Base-by-base conservation (phyloP, 148 eudicot species). In the Gaultheria prostrata region DNA sequence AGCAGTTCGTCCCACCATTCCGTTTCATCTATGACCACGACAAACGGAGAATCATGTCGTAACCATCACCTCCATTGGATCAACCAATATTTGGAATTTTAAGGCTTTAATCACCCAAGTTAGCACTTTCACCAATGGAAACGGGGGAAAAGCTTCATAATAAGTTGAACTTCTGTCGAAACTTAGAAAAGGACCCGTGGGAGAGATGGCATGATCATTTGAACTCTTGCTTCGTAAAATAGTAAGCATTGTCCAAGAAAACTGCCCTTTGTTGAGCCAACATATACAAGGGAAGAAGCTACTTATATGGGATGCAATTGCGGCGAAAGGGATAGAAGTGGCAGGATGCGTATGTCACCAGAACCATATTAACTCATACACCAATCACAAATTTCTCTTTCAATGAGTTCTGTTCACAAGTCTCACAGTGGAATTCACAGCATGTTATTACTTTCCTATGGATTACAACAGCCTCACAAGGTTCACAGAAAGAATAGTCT, bases 401-500 rank as follows among this genome's bases (percentile, higher is more conserved):
- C 72, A 24, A 63, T n/a, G 43, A 45, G 11, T 30, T 32, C 20
- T 45, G 18, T 10, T 48, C 72, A 9, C 20, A 21, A 43, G 32
- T 71, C 30, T 45, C 49, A 21, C 6, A 13, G 33, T n/a, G 33
- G 84, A 82, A 53, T 32, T 82, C 50, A 82, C 14, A 81, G 59
- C 39, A 6, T 43, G 30, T 50, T 21, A 32, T 35, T 53, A 59
- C 13, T 43, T 21, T 15, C 50, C 75, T 33, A 50, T 54, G 49
- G 51, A 82, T 33, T 82, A 30, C 53, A 82, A 70, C 33, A 50
- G 33, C 20, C 67, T 51, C 54, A 28, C 61, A 82, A 70, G 48
- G 77, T 70, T 71, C 51, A 82, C 63, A 82, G 18, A 82, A 35
- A 71, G 77, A 70, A 71, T 65, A 9, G 45, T 35, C 15, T 61